Base-by-base conservation (phyloP, 2,329 filamentous ascomycete species). In the Erysiphe pulchra region DNA sequence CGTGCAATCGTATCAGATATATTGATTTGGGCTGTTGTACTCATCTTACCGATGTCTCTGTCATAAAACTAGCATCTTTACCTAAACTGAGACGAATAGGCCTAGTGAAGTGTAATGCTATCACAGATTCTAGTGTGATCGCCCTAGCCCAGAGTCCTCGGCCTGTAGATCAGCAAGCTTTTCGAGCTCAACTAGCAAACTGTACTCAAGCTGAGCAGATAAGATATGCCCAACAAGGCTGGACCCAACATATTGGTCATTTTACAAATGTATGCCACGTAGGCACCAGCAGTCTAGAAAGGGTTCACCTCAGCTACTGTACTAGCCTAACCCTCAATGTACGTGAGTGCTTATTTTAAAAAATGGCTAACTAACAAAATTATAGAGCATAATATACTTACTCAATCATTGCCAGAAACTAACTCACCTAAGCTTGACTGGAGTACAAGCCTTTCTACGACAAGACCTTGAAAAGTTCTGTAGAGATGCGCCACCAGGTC, bases 11-110 rank as follows among this genome's bases (percentile, higher is more conserved):
- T 20, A 95, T 98, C 52, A 74, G 90, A 46, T 98, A 98, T 59
- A 98, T 98, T 51, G 90, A 98, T 58, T 66, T 98, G 39, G 90
- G 90, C n/a, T 95, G 90, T 63, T 98, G 90, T 61, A 73, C 72
- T 13, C 77, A 83, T 53, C 66, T 98, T 49, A 95, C 90, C 0
- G 90, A 98, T 54, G 69, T 71, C 11, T 94, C 86, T 18, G 80
- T 98, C 14, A 79, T 72, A 50, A 78, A 83, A 51, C 67, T 98
- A 34, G 86, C 90, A 5, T 74, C 74, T 13, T 69, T 98, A 6
- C 90, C 90, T 2, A 98, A 98, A 61, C 66, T 98, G 45, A 86
- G 93, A 65, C 72, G 90, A 34, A 93, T 98, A 49, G 90, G 90
- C 0, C 64, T 98, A 45, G 90, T 98, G 46, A 98, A 98, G 61